These are phyloP conservation scores for Neovahlkampfia damariscottae DNA, from an alignment of 78 protist genomes.

Conservation along the genomic window DNA sequence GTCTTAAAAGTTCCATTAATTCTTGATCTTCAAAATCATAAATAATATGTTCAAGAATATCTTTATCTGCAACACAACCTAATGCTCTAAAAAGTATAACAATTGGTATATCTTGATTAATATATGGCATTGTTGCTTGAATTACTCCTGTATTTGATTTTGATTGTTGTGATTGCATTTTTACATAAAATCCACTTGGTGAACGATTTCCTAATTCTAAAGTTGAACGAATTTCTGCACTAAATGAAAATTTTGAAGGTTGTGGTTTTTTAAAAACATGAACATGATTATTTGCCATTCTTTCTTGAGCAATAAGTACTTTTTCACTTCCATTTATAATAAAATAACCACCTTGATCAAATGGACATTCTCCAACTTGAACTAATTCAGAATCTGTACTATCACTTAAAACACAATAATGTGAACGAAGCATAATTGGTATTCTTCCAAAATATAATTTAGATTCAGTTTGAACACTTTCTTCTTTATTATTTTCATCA, in stretches of 20 bases:
- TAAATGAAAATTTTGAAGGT: conserved; percentile 38
- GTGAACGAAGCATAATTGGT: conserved; percentile 96
- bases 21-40: conserved; percentile 74
- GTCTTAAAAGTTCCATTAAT: conserved; percentile 75
- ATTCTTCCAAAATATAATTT: conserved; percentile 55
- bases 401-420: conserved; percentile 63
- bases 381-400: conserved; percentile 10
- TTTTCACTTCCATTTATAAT: conserved; percentile 97
- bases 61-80: conserved; percentile 83
- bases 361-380: conserved; percentile 88
- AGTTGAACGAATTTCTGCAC: conserved; percentile 83
- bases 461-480: conserved; percentile 14
- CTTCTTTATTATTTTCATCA: neutral
- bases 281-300: conserved; percentile 82
- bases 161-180: neutral
- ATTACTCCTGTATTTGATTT: neutral
- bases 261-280: conserved; percentile 59
- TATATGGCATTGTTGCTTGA: conserved; percentile 49
- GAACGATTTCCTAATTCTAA: conserved; percentile 41
- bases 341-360: conserved; percentile 99
- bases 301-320: conserved; percentile 96
- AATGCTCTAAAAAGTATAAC: conserved; percentile 89
- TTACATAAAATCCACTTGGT: conserved; percentile 10
- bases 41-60: conserved; percentile 79
- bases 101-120: conserved; percentile 76